Percentiles rank a stretch among this genome's conserved stretches.
Conservation (phyloP, 495 filamentous ascomycete species). For the Wilcoxina mikolae region DNA sequence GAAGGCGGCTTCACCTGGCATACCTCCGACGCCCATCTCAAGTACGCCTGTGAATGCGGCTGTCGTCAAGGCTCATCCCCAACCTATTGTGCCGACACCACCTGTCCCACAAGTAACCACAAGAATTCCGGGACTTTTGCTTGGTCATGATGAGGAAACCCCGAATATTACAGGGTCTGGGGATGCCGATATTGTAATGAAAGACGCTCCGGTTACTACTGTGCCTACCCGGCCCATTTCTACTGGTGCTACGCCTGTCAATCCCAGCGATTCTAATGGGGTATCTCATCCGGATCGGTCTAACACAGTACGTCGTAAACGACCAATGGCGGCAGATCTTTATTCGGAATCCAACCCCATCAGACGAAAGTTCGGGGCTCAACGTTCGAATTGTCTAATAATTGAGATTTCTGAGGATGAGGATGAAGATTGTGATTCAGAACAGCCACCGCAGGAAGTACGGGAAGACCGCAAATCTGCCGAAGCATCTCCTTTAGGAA, state of each 20-base stretch:
- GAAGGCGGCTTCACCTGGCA: slow-evolving; percentile 18
- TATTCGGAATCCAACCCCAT: slow-evolving; percentile 36
- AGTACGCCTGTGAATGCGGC: slow-evolving; percentile 21
- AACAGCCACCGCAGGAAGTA: slow-evolving; percentile 14
- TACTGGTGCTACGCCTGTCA: background rate
- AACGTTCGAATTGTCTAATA: slow-evolving; percentile 35
- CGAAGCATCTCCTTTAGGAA: background rate
- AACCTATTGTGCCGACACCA: slow-evolving; percentile 6
- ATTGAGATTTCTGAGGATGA: slow-evolving; percentile 59
- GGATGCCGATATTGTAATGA: slow-evolving; percentile 24
- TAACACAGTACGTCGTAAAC: slow-evolving; percentile 40
- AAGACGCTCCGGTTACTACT: slow-evolving; percentile 14
- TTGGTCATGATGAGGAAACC: slow-evolving; percentile 12
- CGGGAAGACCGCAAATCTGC: background rate
- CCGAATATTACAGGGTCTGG: background rate
- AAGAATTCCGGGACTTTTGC: slow-evolving; percentile 24
- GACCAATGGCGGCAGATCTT: slow-evolving; percentile 77
- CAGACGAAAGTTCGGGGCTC: slow-evolving; percentile 47
- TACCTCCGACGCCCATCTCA: slow-evolving; percentile 24
- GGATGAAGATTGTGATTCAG: slow-evolving; percentile 30
- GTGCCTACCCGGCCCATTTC: background rate
- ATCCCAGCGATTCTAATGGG: background rate
- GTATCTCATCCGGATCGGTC: background rate
- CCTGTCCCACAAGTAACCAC: slow-evolving; percentile 9
- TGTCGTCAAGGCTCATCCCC: slow-evolving; percentile 4